Evolutionary conservation across 192 early-diverging fungal genomes (phyloP).

Genomic region (Geosiphon pyriformis): DNA sequence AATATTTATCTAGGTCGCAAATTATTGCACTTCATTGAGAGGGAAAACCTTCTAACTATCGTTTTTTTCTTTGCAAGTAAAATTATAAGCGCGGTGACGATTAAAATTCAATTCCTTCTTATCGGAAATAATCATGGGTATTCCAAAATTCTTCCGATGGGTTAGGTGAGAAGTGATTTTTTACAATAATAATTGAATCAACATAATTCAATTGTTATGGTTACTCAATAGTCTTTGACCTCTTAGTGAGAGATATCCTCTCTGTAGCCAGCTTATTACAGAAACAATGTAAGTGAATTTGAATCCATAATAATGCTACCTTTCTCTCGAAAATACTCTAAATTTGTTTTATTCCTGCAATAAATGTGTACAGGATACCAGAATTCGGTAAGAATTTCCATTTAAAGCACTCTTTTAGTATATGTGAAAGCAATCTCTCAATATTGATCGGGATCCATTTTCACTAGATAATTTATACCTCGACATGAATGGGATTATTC

Average conservation of each 20-base stretch:
- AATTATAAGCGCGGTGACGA: background rate
- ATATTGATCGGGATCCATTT: constrained; percentile 33
- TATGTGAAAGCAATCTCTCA: background rate
- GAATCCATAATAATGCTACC: background rate
- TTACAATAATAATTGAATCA: background rate
- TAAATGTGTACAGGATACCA: constrained; percentile 65
- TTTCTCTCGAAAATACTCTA: background rate
- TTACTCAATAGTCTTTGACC: background rate
- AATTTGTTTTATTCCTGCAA: too few relatives aligned
- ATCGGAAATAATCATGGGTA: constrained; percentile 56
- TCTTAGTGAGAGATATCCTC: constrained; percentile 86
- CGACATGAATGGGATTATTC: constrained; percentile 99
- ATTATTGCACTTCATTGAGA: background rate
- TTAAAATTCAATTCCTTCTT: background rate
- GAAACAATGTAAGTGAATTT: constrained; percentile 54
- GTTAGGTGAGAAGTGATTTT: constrained; percentile 53
- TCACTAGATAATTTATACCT: constrained; percentile 87
- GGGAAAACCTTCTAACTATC: background rate
- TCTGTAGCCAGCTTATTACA: constrained; percentile 84
- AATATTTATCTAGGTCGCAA: too few relatives aligned
- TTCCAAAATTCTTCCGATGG: constrained; percentile 97
- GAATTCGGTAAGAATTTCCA: constrained; percentile 69
- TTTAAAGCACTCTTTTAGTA: background rate
- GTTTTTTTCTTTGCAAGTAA: background rate
- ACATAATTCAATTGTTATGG: background rate